A percentile compares a stretch with the other conserved stretches of the same genome.
Conservation (phyloP, 306 rosid species). For the Fagus sylvatica region DNA sequence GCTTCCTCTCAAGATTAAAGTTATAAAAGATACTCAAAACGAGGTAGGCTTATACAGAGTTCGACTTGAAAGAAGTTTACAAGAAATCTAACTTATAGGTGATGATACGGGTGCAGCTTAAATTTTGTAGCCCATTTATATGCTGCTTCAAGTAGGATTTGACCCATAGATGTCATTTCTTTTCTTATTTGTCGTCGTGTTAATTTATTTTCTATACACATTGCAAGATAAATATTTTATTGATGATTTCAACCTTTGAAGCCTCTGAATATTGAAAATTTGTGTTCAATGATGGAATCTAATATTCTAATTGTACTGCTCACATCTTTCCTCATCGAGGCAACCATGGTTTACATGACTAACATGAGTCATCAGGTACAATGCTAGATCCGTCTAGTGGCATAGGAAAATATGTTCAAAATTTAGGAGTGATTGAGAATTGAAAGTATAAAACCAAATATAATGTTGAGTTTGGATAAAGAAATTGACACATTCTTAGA, state of each 20-base stretch:
- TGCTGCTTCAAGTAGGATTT: constrained; percentile 40
- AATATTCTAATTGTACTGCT: neutral
- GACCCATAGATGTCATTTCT: neutral
- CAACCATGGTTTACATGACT: neutral
- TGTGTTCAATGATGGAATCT: neutral
- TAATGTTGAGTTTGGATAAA: no score
- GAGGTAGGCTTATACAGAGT: constrained; percentile 23
- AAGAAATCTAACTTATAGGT: constrained; percentile 3
- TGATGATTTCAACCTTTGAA: neutral
- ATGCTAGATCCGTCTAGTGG: neutral
- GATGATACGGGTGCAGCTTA: constrained; percentile 38
- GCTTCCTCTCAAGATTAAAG: constrained; percentile 30
- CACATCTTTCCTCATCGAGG: neutral
- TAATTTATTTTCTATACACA: neutral
- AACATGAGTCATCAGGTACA: neutral
- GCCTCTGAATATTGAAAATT: neutral
- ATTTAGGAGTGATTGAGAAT: no score
- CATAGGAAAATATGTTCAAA: no score
- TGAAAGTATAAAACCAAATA: no score
- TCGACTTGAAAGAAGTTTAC: constrained; percentile 18
- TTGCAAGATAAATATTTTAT: neutral
- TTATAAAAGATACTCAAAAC: neutral
- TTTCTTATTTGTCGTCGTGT: constrained; percentile 2
- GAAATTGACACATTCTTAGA: no score
- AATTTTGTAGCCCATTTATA: constrained; percentile 45